A percentile compares a stretch with the other conserved stretches of the same genome.
Conservation (phyloP, 192 early-diverging fungal genomes). For the Umbelopsis sp. region DNA sequence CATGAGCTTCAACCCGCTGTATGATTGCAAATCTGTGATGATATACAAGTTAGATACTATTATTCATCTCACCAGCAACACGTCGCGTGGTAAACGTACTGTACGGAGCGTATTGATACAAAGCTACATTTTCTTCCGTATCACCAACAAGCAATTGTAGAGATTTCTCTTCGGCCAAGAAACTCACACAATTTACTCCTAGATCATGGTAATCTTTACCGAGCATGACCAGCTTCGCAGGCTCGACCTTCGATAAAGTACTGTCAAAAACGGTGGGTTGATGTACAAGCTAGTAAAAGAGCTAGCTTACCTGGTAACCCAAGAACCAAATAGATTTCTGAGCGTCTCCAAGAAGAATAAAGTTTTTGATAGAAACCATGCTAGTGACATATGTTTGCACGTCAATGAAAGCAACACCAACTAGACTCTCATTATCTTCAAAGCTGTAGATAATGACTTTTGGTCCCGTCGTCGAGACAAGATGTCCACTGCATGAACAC, state of each 20-base stretch:
- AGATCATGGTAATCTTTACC: conserved; percentile 89
- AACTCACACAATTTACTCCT: conserved; percentile 74
- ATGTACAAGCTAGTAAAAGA: neutral
- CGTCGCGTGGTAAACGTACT: conserved; percentile 51
- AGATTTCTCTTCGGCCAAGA: conserved; percentile 74
- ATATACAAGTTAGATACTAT: neutral
- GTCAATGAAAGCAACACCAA: conserved; percentile 94
- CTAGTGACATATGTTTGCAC: conserved; percentile 88
- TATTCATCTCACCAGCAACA: neutral
- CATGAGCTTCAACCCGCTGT: conserved; percentile 85
- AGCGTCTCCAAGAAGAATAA: conserved; percentile 86
- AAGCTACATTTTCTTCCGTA: conserved; percentile 76
- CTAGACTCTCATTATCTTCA: conserved; percentile 77
- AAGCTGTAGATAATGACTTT: conserved; percentile 90
- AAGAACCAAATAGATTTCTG: conserved; percentile 88
- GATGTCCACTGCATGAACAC: conserved; percentile 82
- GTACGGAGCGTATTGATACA: conserved; percentile 86
- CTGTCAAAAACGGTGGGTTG: neutral
- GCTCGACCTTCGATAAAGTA: conserved; percentile 69
- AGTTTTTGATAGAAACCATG: conserved; percentile 82
- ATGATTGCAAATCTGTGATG: conserved; percentile 79
- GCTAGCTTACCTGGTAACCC: conserved; percentile 77
- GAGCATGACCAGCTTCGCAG: conserved; percentile 82
- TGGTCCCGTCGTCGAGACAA: conserved; percentile 85
- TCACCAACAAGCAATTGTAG: conserved; percentile 84